Evolutionary conservation across 768 basidiomycete genomes (phyloP), one percentile per base, ranked within the genome.

Genomic region (Amyloporia xantha): DNA sequence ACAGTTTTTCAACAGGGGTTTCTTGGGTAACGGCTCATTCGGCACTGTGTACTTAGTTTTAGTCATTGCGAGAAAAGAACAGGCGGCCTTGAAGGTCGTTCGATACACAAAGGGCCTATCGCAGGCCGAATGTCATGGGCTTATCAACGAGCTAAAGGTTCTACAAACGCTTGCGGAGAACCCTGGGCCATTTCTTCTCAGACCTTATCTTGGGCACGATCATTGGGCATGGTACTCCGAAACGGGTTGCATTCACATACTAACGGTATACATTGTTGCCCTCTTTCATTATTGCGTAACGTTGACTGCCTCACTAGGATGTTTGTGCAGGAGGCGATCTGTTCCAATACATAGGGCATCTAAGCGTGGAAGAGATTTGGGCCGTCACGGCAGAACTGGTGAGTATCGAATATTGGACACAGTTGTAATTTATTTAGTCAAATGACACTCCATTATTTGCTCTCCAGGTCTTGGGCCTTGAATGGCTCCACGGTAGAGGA

Each of bases 401-500:
- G 23, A 25, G 53, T 38, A 33, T n/a, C 41, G 24, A 40, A 2
- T n/a, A 17, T 25, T 24, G 33, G 12, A n/a, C n/a, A n/a, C n/a
- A n/a, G n/a, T n/a, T n/a, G n/a, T n/a, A n/a, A n/a, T n/a, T n/a
- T n/a, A n/a, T n/a, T n/a, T n/a, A n/a, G n/a, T n/a, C n/a, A 9
- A 2, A 1, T 20, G 26, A 41, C 2, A 19, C 19, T 28, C 20
- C 10, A 13, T 1, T 15, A 36, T n/a, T n/a, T n/a, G n/a, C n/a
- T n/a, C n/a, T n/a, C n/a, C n/a, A 64, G 62, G 51, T 62, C 4
- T 28, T 61, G 3, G 63, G 55, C 1, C 50, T 64, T 17, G 23
- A 58, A 2, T 74, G 73, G 53, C 72, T 76, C 47, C 79, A 81
- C 56, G 49, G 62, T 26, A 69, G 73, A 55, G 71, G 74, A 44